Conservation (phyloP, 345 rosid genomes). For the Acer yangbiense region DNA sequence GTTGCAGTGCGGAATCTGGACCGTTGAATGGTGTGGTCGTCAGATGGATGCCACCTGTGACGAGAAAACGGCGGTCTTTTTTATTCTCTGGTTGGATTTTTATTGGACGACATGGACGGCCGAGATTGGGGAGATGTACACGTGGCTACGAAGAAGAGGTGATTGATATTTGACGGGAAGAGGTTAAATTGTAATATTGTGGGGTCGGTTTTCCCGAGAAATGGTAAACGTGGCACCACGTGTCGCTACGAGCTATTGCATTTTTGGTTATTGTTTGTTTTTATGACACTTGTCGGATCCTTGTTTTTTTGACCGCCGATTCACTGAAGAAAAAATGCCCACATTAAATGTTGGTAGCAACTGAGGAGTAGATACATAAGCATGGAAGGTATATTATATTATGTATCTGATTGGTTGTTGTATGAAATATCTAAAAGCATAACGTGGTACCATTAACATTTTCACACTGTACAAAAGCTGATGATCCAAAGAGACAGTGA, state of each 20-base stretch:
- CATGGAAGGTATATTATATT: no score
- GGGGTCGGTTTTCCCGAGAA: background rate
- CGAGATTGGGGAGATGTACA: background rate
- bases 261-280: no score
- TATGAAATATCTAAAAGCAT: no score
- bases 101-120: background rate
- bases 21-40: background rate
- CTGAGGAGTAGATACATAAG: no score
- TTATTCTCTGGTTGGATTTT: background rate
- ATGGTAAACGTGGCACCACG: background rate
- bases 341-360: no score
- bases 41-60: conserved; percentile 7
- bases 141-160: conserved; percentile 1
- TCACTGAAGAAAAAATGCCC: no score
- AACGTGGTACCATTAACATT: no score
- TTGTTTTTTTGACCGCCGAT: no score
- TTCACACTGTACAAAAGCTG: no score
- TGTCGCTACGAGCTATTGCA: background rate
- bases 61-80: background rate
- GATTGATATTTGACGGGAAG: background rate
- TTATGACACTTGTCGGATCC: no score
- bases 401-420: no score
- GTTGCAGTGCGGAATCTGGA: background rate
- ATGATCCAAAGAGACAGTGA: no score
- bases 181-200: background rate